Conservation (phyloP, 176 grass and related monocot genomes). For the Oropetium thomaeum region DNA sequence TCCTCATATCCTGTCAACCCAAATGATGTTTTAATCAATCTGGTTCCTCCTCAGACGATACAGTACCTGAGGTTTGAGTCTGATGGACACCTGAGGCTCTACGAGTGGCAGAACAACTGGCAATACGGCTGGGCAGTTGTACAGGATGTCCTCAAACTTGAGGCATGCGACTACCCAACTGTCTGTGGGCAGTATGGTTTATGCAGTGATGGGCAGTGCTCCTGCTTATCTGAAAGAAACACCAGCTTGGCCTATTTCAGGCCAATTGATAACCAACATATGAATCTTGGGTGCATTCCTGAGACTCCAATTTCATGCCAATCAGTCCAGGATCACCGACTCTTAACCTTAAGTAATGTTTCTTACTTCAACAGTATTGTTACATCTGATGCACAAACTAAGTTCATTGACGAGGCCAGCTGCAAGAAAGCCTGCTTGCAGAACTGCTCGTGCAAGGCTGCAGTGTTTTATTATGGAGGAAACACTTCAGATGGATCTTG, state of each 20-base stretch:
- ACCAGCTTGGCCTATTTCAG: background rate
- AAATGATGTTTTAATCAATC: too few species aligned
- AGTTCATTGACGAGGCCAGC: constrained; percentile 23
- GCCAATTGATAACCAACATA: background rate
- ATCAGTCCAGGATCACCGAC: constrained; percentile 23
- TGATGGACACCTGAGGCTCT: background rate
- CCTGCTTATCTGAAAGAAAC: too few species aligned
- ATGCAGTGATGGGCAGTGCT: background rate
- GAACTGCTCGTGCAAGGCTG: constrained; percentile 64
- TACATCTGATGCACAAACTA: too few species aligned
- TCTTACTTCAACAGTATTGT: background rate
- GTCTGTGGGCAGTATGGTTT: background rate
- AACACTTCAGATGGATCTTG: too few species aligned
- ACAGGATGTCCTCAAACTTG: background rate
- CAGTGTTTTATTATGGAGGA: too few species aligned
- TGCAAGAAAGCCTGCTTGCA: constrained; percentile 44
- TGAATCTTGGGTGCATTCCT: background rate
- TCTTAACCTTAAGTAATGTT: background rate
- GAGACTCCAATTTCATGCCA: constrained; percentile 40
- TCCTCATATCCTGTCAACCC: too few species aligned
- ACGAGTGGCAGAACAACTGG: too few species aligned
- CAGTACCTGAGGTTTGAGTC: background rate
- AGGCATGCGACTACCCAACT: background rate
- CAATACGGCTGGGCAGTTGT: too few species aligned
- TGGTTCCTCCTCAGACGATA: too few species aligned